These are phyloP conservation scores for Berberis thunbergii DNA, from an alignment of 164 flowering plant genomes.

Conservation along the genomic window DNA sequence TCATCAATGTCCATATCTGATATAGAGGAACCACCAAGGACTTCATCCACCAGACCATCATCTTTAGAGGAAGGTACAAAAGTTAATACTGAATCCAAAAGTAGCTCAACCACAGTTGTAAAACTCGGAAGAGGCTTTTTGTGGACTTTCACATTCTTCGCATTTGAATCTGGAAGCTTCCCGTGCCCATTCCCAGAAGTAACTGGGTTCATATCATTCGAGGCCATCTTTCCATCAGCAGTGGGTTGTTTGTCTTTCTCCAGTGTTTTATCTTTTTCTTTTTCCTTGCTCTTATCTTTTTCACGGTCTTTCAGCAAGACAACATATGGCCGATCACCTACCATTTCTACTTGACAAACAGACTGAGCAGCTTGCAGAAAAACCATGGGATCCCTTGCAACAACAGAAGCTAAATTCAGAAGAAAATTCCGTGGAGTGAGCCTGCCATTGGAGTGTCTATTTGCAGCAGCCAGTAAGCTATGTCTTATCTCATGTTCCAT, in stretches of 20 bases:
- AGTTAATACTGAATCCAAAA: constrained; percentile 51
- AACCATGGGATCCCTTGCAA: constrained; percentile 75
- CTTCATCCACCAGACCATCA: constrained; percentile 28
- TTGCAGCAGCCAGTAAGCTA: constrained; percentile 53
- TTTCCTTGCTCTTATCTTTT: constrained; percentile 74
- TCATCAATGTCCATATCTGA: constrained; percentile 88
- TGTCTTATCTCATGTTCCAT: constrained; percentile 95
- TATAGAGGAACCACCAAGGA: constrained; percentile 26
- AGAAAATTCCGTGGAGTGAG: constrained; percentile 76
- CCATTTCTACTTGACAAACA: constrained; percentile 92
- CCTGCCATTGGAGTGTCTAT: constrained; percentile 79
- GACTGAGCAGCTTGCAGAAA: constrained; percentile 87
- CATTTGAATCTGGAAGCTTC: constrained; percentile 46
- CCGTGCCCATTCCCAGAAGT: constrained; percentile 43
- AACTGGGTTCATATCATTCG: constrained; percentile 21
- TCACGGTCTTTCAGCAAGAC: constrained; percentile 82
- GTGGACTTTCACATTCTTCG: constrained; percentile 54
- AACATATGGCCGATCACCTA: constrained; percentile 80
- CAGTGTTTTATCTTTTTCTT: constrained; percentile 41
- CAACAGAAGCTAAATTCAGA: constrained; percentile 52
- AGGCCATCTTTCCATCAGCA: constrained; percentile 44
- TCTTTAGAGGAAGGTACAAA: constrained; percentile 63
- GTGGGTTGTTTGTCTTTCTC: constrained; percentile 39
- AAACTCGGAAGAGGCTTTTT: constrained; percentile 75
- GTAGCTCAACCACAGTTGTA: constrained; percentile 73